Percentiles rank a stretch among this genome's conserved stretches.
phyloP scores from a whole-genome alignment of 163 green algal genomes.

The Botryococcus braunii region DNA sequence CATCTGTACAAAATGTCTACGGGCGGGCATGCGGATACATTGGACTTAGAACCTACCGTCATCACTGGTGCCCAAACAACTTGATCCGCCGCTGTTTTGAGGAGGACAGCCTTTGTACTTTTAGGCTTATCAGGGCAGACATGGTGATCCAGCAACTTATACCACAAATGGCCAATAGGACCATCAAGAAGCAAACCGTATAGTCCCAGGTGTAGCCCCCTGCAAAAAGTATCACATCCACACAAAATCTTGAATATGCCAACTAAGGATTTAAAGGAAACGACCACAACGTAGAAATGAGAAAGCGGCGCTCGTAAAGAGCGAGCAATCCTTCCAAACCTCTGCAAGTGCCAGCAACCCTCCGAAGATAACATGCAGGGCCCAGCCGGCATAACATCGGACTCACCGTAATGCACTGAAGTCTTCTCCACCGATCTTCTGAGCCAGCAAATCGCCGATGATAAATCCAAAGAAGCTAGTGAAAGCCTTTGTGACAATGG shows the following conservation, averaged over 20 bases:
- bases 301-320: background rate
- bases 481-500: conserved; percentile 34
- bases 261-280: background rate
- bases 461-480: conserved; percentile 53
- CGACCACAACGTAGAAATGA: background rate
- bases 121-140: conserved; percentile 39
- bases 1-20: too few species aligned
- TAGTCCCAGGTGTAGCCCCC: conserved; percentile 32
- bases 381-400: background rate
- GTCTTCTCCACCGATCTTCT: conserved; percentile 20
- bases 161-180: conserved; percentile 39
- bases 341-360: too few species aligned
- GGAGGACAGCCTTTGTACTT: conserved; percentile 30
- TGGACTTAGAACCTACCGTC: too few species aligned
- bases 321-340: background rate
- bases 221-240: background rate
- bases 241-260: background rate
- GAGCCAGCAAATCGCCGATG: conserved; percentile 29
- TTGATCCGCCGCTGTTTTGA: conserved; percentile 52
- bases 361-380: too few species aligned
- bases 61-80: conserved; percentile 47
- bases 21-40: too few species aligned
- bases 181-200: conserved; percentile 59
- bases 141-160: conserved; percentile 41
- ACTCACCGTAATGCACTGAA: conserved; percentile 23